These are phyloP conservation scores for Juncus inflexus DNA, from an alignment of 176 grass and related monocot species.

Conservation along the genomic window DNA sequence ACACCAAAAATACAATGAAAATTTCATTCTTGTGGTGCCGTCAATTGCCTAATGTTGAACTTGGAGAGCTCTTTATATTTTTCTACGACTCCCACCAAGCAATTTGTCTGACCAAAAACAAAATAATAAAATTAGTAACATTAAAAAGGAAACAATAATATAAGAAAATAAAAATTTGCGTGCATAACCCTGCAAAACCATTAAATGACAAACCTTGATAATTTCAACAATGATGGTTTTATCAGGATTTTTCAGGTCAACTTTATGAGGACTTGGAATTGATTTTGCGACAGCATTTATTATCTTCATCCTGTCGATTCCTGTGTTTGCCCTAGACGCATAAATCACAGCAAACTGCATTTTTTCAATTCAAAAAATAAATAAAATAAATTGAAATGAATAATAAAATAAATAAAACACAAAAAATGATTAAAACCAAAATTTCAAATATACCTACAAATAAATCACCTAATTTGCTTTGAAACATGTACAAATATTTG, in stretches of 20 bases:
- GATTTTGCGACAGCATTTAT: conserved; percentile 94
- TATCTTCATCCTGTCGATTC: conserved; percentile 93
- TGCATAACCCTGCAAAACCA: background rate
- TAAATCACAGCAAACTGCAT: conserved; percentile 89
- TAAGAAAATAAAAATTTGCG: background rate
- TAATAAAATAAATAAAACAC: background rate
- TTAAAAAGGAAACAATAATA: background rate
- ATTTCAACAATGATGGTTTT: conserved; percentile 87
- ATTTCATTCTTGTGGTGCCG: conserved; percentile 50
- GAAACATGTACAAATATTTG: background rate
- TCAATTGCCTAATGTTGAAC: conserved; percentile 90
- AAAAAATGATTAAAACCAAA: background rate
- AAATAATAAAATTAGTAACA: conserved; percentile 4
- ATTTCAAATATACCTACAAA: background rate
- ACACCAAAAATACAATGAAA: background rate
- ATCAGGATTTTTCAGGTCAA: conserved; percentile 85
- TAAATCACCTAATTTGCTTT: background rate
- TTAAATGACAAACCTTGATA: conserved; percentile 53
- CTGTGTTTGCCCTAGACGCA: conserved; percentile 87
- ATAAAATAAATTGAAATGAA: background rate
- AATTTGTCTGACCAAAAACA: conserved; percentile 61
- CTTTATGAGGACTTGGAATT: conserved; percentile 76
- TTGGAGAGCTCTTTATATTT: conserved; percentile 85
- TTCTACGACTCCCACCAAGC: conserved; percentile 73
- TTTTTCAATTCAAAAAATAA: conserved; percentile 6